Evolutionary conservation across 2,329 filamentous ascomycete species (phyloP), one percentile per base, ranked within the genome.

Genomic region (Fusarium pseudocircinatum): DNA sequence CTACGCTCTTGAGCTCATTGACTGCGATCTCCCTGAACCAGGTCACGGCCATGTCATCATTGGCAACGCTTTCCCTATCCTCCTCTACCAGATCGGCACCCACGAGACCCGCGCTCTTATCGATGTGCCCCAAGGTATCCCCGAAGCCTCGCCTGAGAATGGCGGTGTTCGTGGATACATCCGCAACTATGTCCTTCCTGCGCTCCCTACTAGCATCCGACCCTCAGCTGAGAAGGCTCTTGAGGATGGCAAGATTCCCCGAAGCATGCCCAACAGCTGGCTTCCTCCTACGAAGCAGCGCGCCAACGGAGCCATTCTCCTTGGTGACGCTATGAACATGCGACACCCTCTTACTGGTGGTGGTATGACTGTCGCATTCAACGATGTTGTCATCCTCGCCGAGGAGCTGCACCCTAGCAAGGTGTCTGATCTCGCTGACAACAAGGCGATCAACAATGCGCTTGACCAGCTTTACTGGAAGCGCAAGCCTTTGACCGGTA

Each of bases 311-410:
- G 88, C 97, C 68, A 87, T 97, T 54, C 86, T 99, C 40, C 88
- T 98, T 14, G 96, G 96, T 67, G 96, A 99, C 81, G 96, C 96
- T 20, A 92, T 97, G 88, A 99, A 99, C 85, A 99, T 99, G 96
- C 93, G 96, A n/a, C 96, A 99, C 83, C 96, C 96, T 4, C 88
- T 99, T 18, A 99, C 96, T 0, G 96, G 96, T 60, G 96, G 96
- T 74, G 96, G 96, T 77, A 99, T 99, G 96, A 98, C 96, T 0
- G 96, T 98, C 4, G 96, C 94, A 3, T 93, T 99, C 82, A 97
- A 96, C 84, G 96, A 99, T 79, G 95, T 94, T 4, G 88, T 96
- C 16, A 83, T 97, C 3, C 87, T 99, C 32, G 86, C 92, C 2
- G 88, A 92, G 14, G 85, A 98, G 28, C 89, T 99, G 4, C 86